A percentile compares a stretch with the other conserved stretches of the same genome.
These are phyloP conservation scores for Scytalidium sp. DNA, from an alignment of 2,329 filamentous ascomycete species.

Conservation along the genomic window DNA sequence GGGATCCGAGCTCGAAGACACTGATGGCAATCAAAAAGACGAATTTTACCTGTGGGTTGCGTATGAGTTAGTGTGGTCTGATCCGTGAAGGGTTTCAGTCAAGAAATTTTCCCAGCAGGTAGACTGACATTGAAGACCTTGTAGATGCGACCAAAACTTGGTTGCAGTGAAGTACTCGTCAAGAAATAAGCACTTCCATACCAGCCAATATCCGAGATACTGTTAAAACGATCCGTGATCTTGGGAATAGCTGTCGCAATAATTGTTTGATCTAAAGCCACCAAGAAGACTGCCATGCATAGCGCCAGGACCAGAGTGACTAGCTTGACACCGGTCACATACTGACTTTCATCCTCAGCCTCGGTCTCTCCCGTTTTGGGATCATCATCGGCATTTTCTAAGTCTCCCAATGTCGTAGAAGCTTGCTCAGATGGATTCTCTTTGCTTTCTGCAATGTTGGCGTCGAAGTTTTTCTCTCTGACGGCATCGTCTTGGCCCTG, in stretches of 20 bases:
- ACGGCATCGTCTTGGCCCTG: too few relatives aligned
- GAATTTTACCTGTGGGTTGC: conserved; percentile 8
- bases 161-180: conserved; percentile 22
- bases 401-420: not conserved
- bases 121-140: conserved; percentile 13
- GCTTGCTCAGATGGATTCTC: not conserved
- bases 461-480: not conserved
- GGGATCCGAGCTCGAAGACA: conserved; percentile 53
- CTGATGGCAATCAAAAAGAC: conserved; percentile 28
- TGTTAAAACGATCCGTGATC: conserved; percentile 33
- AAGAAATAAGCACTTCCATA: conserved; percentile 30
- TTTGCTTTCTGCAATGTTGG: not conserved
- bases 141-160: conserved; percentile 14
- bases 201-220: conserved; percentile 30
- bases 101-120: not conserved
- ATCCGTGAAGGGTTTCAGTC: too few relatives aligned
- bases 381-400: not conserved
- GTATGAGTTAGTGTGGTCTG: not conserved
- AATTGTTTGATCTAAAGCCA: conserved; percentile 30
- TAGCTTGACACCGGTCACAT: conserved; percentile 20
- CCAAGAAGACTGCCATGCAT: conserved; percentile 21
- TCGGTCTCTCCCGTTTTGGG: not conserved
- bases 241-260: conserved; percentile 35
- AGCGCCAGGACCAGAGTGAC: conserved; percentile 17
- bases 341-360: conserved; percentile 15